phyloP scores from a whole-genome alignment of 805 yeast species.

The Candida lessepsii region DNA sequence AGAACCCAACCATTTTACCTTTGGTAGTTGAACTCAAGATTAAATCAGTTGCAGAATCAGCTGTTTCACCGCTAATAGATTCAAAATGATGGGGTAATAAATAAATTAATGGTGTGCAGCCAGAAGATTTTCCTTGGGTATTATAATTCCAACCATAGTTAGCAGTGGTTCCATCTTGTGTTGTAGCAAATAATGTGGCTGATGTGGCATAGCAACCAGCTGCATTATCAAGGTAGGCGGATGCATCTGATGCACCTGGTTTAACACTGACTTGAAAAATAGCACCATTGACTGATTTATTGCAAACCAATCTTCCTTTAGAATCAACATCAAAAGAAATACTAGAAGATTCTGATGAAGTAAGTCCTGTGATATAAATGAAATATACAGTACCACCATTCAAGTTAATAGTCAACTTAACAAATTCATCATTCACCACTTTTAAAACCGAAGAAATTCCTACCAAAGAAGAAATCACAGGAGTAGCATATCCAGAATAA shows the following conservation, averaged over 20 bases:
- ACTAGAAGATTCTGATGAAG: slow-evolving; percentile 26
- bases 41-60: slow-evolving; percentile 37
- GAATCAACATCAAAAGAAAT: slow-evolving; percentile 21
- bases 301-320: slow-evolving; percentile 36
- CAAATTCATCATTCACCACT: slow-evolving; percentile 32
- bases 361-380: slow-evolving; percentile 47
- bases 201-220: slow-evolving; percentile 65
- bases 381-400: slow-evolving; percentile 61
- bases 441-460: slow-evolving; percentile 21
- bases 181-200: slow-evolving; percentile 48
- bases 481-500: slow-evolving; percentile 46
- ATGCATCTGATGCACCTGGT: slow-evolving; percentile 25
- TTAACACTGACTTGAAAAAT: slow-evolving; percentile 35
- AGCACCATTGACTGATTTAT: slow-evolving; percentile 43
- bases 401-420: slow-evolving; percentile 53
- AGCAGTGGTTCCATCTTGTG: slow-evolving; percentile 47
- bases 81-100: slow-evolving; percentile 53
- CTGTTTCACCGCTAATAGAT: slow-evolving; percentile 27
- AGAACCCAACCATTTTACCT: slow-evolving; percentile 48
- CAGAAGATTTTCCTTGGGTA: slow-evolving; percentile 46
- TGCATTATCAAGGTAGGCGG: slow-evolving; percentile 51
- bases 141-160: slow-evolving; percentile 47
- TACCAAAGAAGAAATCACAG: slow-evolving; percentile 31
- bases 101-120: slow-evolving; percentile 46
- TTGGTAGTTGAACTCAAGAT: slow-evolving; percentile 45